A percentile compares a stretch with the other conserved stretches of the same genome.
These are phyloP conservation scores for Sclerotinia glacialis DNA, from an alignment of 2,329 filamentous ascomycete genomes.

Conservation along the genomic window DNA sequence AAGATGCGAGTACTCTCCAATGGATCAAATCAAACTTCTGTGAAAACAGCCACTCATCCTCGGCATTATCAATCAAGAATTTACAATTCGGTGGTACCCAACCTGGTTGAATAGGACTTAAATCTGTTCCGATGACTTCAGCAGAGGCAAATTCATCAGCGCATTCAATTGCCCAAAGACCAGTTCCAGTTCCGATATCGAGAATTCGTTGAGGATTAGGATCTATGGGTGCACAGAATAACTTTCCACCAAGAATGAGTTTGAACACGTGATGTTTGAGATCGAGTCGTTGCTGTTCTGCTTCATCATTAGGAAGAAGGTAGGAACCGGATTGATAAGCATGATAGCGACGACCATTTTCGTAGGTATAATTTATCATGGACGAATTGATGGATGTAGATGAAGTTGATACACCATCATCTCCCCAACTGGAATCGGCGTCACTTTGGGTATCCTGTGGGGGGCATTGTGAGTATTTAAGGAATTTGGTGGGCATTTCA, in stretches of 20 bases:
- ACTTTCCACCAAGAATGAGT: slow-evolving; percentile 29
- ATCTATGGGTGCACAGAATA: slow-evolving; percentile 53
- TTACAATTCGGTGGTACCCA: slow-evolving; percentile 57
- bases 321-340: slow-evolving; percentile 54
- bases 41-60: slow-evolving; percentile 52
- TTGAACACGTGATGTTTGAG: slow-evolving; percentile 44
- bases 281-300: slow-evolving; percentile 57
- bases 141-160: slow-evolving; percentile 47
- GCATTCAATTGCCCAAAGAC: slow-evolving; percentile 60
- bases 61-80: slow-evolving; percentile 65
- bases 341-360: slow-evolving; percentile 60
- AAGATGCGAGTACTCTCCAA: slow-evolving; percentile 55
- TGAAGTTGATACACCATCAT: background rate
- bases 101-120: slow-evolving; percentile 57
- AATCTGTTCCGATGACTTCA: slow-evolving; percentile 54
- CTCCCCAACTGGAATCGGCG: slow-evolving; percentile 12
- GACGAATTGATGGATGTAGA: slow-evolving; percentile 34
- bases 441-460: slow-evolving; percentile 17
- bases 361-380: slow-evolving; percentile 51
- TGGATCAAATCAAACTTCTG: slow-evolving; percentile 57
- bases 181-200: slow-evolving; percentile 59
- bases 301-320: slow-evolving; percentile 59
- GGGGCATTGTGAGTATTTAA: background rate
- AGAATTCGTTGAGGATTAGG: slow-evolving; percentile 49
- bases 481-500: background rate